Base-by-base conservation (phyloP, 2,329 filamentous ascomycete genomes). In the Claviceps sp. region DNA sequence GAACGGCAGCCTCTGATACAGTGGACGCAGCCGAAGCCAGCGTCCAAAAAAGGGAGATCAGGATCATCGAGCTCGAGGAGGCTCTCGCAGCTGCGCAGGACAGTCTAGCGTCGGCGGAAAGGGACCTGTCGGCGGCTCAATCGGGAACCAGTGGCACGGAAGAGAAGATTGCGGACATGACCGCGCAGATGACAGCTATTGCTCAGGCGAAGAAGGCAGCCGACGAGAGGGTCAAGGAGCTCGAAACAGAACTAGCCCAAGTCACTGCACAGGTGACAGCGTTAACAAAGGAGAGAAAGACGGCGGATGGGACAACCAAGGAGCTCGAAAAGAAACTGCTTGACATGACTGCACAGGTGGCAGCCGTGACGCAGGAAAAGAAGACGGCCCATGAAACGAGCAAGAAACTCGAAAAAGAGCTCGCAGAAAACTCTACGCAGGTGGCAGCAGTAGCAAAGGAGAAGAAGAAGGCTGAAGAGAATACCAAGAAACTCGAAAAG, bases 51-150 rank as follows among this genome's bases (percentile, higher is more conserved):
- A 65, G 63, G 9, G 67, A 69, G 37, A 65, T 68, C 53, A 60
- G 59, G 65, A 71, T 67, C 24, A 62, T 69, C 47, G 62, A 67
- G 2, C 65, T 78, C 6, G 73, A 69, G 30, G 43, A 50, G n/a
- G 50, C 47, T 41, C 55, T 59, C 36, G 50, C 40, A 24, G 52
- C 53, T 8, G 54, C 50, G 2, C 47, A 54, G 38, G 41, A 16
- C 3, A 64, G 55, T 22, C 54, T 67, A 48, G 55, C 54, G 3
- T 54, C 55, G 16, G 59, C 62, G 7, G 72, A 77, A 58, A 49
- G 26, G 3, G 62, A 54, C 16, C 53, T 66, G 41, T 56, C 55
- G 4, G 50, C 56, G n/a, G 57, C 61, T 7, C 71, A 77, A 57
- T 61, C 69, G 14, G 67, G 65, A 47, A 63, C 62, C 48, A 67